Base-by-base conservation (phyloP, 2,329 filamentous ascomycete species). In the Byssochlamys sp. region DNA sequence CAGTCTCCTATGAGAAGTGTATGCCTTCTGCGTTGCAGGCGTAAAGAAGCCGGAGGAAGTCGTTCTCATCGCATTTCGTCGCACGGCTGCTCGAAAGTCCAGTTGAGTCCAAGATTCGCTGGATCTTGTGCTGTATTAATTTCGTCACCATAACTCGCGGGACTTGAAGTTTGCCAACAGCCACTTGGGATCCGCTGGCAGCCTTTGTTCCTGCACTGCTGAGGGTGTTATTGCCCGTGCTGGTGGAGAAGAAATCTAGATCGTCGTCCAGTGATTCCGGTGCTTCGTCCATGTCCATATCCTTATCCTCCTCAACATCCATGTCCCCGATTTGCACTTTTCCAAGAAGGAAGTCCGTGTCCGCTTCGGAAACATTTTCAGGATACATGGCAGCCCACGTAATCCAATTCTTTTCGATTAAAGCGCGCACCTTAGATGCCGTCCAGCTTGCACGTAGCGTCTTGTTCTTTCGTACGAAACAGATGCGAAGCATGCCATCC, bases 31-130 rank as follows among this genome's bases (percentile, higher is more conserved):
- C 39, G 39, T 45, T 45, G 39, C 39, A 94, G 0, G 87, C 86
- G 66, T 79, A 81, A 55, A 94, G 73, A 58, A 95, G 73, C 61
- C 84, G 84, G 67, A 96, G 74, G 67, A 95, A 96, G 66, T 95
- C 90, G 52, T 87, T 90, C 75, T 96, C 89, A 65, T 95, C 90
- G 66, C 90, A 91, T 76, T 91, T 84, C 54, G 88, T 81, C 4
- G 89, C 82, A 62, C 91, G 79, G 75, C 87, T 88, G 60, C 92
- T 89, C 0, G 85, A 84, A 57, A 95, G 76, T 54, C 85, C 82
- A 0, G 90, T 92, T 54, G 84, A 83, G 66, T 90, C 86, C 6
- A 96, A 78, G 19, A 95, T 89, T 68, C 85, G 88, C 64, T 86
- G 79, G 35, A 95, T 86, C 76, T 95, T 95, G 64, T 86, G 81